Percentiles rank a stretch among this genome's conserved stretches.
phyloP scores from a whole-genome alignment of 768 basidiomycete genomes.

The Clitopilus passeckerianus region DNA sequence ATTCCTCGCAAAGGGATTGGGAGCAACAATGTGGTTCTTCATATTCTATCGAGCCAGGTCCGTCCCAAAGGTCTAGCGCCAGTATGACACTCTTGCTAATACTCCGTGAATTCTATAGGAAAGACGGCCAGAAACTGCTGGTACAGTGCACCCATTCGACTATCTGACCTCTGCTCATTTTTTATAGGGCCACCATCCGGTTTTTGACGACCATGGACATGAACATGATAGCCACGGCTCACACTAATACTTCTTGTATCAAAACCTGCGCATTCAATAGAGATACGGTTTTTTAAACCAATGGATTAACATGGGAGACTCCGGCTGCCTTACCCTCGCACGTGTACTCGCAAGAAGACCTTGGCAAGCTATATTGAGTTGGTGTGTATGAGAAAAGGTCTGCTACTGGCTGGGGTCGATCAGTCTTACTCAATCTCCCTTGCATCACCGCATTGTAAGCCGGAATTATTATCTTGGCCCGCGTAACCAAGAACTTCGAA shows the following conservation, averaged over 20 bases:
- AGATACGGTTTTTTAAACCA: neutral
- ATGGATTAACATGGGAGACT: neutral
- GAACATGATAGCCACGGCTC: slow-evolving; percentile 14
- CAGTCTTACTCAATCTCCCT: no score
- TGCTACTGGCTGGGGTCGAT: neutral
- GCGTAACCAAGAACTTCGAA: neutral
- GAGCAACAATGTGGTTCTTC: slow-evolving; percentile 98
- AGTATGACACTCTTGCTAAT: neutral
- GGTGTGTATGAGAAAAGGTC: neutral
- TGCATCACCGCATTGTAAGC: neutral
- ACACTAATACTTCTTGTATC: neutral
- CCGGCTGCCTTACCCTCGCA: neutral
- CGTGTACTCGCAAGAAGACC: neutral
- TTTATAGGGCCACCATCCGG: slow-evolving; percentile 45
- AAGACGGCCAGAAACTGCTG: slow-evolving; percentile 73
- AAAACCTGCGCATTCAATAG: neutral
- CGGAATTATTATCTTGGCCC: neutral
- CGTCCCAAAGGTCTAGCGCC: slow-evolving; percentile 20
- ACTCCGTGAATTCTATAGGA: slow-evolving; percentile 30
- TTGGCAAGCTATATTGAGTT: neutral
- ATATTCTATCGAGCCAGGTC: slow-evolving; percentile 95
- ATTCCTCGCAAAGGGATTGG: slow-evolving; percentile 79
- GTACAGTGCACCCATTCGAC: slow-evolving; percentile 31
- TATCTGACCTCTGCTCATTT: neutral
- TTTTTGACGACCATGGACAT: slow-evolving; percentile 30